These are phyloP conservation scores for Pinus taeda DNA, from an alignment of 75 land plant genomes.

Conservation along the genomic window DNA sequence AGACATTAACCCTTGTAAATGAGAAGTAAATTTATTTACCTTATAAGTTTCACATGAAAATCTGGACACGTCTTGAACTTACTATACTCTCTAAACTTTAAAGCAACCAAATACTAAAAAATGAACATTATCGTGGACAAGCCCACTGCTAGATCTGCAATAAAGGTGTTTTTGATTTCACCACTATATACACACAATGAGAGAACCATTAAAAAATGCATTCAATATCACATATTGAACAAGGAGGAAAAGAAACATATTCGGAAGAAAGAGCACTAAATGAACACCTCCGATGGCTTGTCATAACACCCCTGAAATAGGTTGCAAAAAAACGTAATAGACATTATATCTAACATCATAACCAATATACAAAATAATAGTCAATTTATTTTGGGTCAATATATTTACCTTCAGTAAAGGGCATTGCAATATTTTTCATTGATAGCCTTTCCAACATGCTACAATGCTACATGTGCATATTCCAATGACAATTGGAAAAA, in stretches of 20 bases:
- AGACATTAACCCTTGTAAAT: not conserved
- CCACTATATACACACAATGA: slow-evolving; percentile 38
- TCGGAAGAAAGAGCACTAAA: not conserved
- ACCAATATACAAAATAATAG: not conserved
- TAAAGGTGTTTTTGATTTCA: slow-evolving; percentile 97
- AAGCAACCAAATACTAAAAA: not conserved
- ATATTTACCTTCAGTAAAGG: slow-evolving; percentile 77
- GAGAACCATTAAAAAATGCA: not conserved
- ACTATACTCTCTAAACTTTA: no score
- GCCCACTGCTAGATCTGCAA: slow-evolving; percentile 98
- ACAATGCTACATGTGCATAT: no score
- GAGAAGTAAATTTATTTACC: not conserved
- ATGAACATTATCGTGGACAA: slow-evolving; percentile 69
- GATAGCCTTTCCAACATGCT: slow-evolving; percentile 93
- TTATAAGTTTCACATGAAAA: no score
- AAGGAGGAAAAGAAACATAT: not conserved
- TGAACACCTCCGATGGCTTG: slow-evolving; percentile 86
- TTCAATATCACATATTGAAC: not conserved
- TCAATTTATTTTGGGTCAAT: not conserved
- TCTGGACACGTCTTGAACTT: no score
- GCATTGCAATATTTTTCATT: slow-evolving; percentile 92
- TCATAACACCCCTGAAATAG: slow-evolving; percentile 88
- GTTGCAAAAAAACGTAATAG: not conserved
- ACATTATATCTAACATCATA: not conserved
- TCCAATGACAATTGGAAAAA: no score